Percentiles rank a stretch among this genome's conserved stretches.
Conservation (phyloP, 148 eudicot genomes). For the Fagopyrum homotropicum region DNA sequence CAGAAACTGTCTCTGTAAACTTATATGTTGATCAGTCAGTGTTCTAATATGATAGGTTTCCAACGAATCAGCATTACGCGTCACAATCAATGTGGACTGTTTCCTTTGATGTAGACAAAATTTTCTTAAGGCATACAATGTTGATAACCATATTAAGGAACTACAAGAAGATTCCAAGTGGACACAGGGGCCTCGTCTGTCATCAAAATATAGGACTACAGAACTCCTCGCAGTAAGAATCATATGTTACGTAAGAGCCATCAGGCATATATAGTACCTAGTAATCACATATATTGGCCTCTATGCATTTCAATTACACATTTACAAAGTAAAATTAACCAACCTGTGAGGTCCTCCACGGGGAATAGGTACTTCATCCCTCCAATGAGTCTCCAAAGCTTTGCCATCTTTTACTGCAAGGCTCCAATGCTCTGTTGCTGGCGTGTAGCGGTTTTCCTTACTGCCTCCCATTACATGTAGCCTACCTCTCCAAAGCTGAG, state of each 20-base stretch:
- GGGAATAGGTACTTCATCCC: constrained; percentile 36
- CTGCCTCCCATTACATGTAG: constrained; percentile 52
- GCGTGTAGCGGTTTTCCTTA: constrained; percentile 40
- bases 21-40: neutral
- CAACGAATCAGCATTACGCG: neutral
- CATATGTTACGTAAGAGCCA: neutral
- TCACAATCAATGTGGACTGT: neutral
- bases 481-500: constrained; percentile 43
- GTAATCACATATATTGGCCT: neutral
- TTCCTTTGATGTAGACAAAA: neutral
- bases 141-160: neutral
- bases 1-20: neutral
- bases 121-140: neutral
- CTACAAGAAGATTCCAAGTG: neutral
- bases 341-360: constrained; percentile 51
- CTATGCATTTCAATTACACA: too few species aligned
- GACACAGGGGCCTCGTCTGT: neutral
- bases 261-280: neutral
- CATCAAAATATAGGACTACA: neutral
- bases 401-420: constrained; percentile 37
- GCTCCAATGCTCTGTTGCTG: constrained; percentile 42
- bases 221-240: neutral
- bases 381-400: constrained; percentile 31
- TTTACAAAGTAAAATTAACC: neutral
- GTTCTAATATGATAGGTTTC: neutral